Evolutionary conservation across 305 asterid species (phyloP).

Genomic region (Fraxinus floribunda): DNA sequence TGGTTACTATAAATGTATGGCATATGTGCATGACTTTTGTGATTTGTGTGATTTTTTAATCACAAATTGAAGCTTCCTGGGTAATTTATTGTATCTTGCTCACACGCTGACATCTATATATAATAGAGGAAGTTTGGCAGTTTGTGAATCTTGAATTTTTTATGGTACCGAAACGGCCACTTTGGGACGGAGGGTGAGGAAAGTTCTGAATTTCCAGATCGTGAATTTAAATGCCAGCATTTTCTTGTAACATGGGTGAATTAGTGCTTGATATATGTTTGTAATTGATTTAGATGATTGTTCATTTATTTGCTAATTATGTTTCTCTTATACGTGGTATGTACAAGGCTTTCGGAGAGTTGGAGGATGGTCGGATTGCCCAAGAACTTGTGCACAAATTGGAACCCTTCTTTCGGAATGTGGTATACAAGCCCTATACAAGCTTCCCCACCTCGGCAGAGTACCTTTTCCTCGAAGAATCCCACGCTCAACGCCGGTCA

Average conservation of each 20-base stretch:
- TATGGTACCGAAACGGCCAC: constrained; percentile 66
- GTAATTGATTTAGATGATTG: background rate
- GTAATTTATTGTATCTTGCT: constrained; percentile 39
- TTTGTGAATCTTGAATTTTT: constrained; percentile 27
- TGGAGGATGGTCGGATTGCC: constrained; percentile 33
- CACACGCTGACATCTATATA: background rate
- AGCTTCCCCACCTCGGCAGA: too few relatives aligned
- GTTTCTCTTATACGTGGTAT: background rate
- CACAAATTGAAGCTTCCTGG: constrained; percentile 44
- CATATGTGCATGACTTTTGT: constrained; percentile 44
- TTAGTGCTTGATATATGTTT: constrained; percentile 1
- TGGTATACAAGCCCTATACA: constrained; percentile 33
- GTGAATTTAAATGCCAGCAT: constrained; percentile 41
- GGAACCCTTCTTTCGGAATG: constrained; percentile 58
- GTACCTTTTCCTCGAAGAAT: too few relatives aligned
- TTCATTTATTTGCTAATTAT: constrained; percentile 10
- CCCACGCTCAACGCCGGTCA: too few relatives aligned
- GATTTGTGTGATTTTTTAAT: constrained; percentile 29
- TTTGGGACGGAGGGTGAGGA: constrained; percentile 50
- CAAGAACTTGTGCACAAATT: constrained; percentile 46
- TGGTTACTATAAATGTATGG: background rate
- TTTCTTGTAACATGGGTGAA: constrained; percentile 35
- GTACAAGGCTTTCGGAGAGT: constrained; percentile 44
- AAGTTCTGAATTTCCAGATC: constrained; percentile 41
- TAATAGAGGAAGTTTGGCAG: too few relatives aligned